Base-by-base conservation (phyloP, 2,329 filamentous ascomycete species). In the Hirsutella rhossiliensis region DNA sequence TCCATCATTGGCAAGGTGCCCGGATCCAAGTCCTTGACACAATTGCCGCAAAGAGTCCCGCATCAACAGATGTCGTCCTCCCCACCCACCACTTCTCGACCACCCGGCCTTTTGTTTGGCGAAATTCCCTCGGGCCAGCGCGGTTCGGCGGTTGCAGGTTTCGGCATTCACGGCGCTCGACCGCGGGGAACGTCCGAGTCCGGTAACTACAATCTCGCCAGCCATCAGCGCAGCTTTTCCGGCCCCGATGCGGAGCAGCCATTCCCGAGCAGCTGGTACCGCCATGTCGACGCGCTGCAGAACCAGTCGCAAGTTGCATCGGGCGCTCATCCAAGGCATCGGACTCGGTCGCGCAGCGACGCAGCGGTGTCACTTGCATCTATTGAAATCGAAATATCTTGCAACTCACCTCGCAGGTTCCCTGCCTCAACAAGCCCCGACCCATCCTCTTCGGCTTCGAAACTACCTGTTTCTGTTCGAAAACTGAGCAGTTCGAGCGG, bases 161-260 rank as follows among this genome's bases (percentile, higher is more conserved):
- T 78, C 63, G 81, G 80, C 42, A 83, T 84, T 50, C 67, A 73
- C 47, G 56, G 52, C 41, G 55, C 66, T 41, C 65, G 72, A 42
- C 67, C 70, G 47, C 69, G 82, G 49, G 73, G 82, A 60, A 81
- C 80, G 19, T 86, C 84, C 38, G 85, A 89, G 55, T 81, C 84
- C n/a, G 79, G 73, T 56, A 62, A 12, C 5, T 84, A 50, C 70
- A 73, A 48, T 73, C 63, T 72, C 47, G 66, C 61, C 48, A 55
- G 58, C 40, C 71, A 75, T 50, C 69, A 71, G 44, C 67, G 75
- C 51, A 78, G 70, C 52, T 64, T 72, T 46, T 80, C 77, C 38
- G 69, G 79, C 51, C 63, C 69, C 34, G 72, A 76, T 48, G 58
- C 66, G 45, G 75, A 82, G 49, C 76, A 79, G 13, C 63, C 75